Conservation (phyloP, 495 filamentous ascomycete genomes). For the Bombardia bombarda region DNA sequence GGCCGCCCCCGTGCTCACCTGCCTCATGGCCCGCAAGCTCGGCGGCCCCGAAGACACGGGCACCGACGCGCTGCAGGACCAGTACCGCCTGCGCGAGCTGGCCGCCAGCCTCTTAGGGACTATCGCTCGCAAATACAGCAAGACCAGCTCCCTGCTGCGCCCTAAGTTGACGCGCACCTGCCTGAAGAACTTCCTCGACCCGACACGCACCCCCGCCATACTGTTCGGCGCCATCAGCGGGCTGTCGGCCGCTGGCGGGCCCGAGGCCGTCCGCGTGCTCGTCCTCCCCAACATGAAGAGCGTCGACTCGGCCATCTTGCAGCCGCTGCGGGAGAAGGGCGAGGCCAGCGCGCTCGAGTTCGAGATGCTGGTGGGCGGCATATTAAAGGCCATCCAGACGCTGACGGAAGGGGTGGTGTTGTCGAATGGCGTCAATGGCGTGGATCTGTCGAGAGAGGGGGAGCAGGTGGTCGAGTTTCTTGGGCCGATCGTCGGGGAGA, state of each 20-base stretch:
- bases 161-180: constrained; percentile 85
- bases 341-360: constrained; percentile 49
- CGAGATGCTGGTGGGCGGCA: constrained; percentile 52
- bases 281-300: constrained; percentile 72
- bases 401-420: constrained; percentile 19
- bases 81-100: constrained; percentile 77
- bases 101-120: constrained; percentile 68
- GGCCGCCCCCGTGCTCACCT: constrained; percentile 84
- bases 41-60: constrained; percentile 44
- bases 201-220: constrained; percentile 64
- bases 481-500: constrained; percentile 50
- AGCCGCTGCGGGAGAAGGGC: constrained; percentile 50
- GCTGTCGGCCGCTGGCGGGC: constrained; percentile 63
- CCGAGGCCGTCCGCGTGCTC: constrained; percentile 69
- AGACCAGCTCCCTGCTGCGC: constrained; percentile 66
- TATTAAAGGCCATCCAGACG: constrained; percentile 51
- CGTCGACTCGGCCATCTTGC: constrained; percentile 60
- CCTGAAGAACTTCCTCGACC: constrained; percentile 83
- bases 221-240: constrained; percentile 84
- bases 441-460: constrained; percentile 32
- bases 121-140: constrained; percentile 67
- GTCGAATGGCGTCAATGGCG: constrained; percentile 20
- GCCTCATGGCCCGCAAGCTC: constrained; percentile 77
- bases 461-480: constrained; percentile 48
- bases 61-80: constrained; percentile 40